Conservation (phyloP, 345 rosid species). For the Gynandropsis gynandra region DNA sequence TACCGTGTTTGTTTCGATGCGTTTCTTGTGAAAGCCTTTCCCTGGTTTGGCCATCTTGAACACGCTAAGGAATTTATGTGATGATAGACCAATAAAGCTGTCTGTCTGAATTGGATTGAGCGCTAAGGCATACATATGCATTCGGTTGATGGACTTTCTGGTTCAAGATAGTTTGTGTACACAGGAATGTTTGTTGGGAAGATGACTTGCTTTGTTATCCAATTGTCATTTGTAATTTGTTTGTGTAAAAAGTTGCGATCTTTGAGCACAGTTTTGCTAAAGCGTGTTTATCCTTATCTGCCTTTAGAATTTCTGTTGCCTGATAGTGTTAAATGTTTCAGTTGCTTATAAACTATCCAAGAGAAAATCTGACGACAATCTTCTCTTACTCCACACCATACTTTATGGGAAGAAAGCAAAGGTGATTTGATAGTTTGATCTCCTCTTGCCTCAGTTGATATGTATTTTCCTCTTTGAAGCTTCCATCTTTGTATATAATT, state of each 20-base stretch:
- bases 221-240: no score
- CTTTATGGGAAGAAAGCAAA: slow-evolving; percentile 95
- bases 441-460: neutral
- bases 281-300: neutral
- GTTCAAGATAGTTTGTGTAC: neutral
- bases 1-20: neutral
- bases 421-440: slow-evolving; percentile 35
- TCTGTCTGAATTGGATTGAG: no score
- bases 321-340: slow-evolving; percentile 37
- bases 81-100: no score
- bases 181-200: neutral
- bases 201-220: no score
- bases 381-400: slow-evolving; percentile 68
- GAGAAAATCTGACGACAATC: slow-evolving; percentile 87
- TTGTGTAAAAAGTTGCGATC: no score
- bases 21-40: neutral
- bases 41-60: no score
- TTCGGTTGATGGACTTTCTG: no score
- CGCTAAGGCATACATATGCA: no score
- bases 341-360: slow-evolving; percentile 93
- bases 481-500: neutral
- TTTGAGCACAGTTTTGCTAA: no score
- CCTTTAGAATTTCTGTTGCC: neutral
- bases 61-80: no score
- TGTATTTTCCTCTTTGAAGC: neutral